Base-by-base conservation (phyloP, 768 basidiomycete species). In the Daedaleopsis sinensis region DNA sequence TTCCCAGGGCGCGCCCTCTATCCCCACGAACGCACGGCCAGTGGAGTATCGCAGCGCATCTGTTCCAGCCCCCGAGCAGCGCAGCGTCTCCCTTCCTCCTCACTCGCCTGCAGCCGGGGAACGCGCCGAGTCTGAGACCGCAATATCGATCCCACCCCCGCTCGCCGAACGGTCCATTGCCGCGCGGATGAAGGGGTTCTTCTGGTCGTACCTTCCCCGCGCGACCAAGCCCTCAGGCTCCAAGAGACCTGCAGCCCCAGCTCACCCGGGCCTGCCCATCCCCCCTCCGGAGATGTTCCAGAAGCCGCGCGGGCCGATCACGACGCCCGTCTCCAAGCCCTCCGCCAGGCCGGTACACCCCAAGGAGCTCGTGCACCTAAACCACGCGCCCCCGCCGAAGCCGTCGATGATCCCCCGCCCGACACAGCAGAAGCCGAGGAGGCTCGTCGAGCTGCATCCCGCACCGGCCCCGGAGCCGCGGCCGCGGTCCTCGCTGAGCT, bases 281-380 rank as follows among this genome's bases (percentile, higher is more conserved):
- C 87, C 87, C 3, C 87, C 88, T 0, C 76, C 75, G 9, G 84
- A 82, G 38, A 57, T 84, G 19, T 76, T 82, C 18, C 75, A 76
- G 58, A 82, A 83, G 57, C 70, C 72, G 16, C 82, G 87, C 2
- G 81, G 78, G 5, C 88, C 87, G 1, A 78, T 91, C 15, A 66
- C 72, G 15, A 90, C 90, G 0, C 90, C 89, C 5, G 80, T 74
- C 3, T 78, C 85, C 15, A 82, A 79, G 43, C 81, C 80, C 1
- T 59, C 76, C 15, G 78, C 82, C 0, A 80, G 77, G 63, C 63
- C 73, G 1, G 72, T 74, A 12, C 82, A 80, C 58, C 89, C 89
- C 0, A 91, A 85, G 72, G 88, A 90, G 35, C 78, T 85, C 18
- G 87, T 91, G 3, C 74, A 80, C 19, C 78, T 93, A 11, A 79